Evolutionary conservation across 352 stramenopile species (phyloP).

Genomic region (Globisporangium spinosum): DNA sequence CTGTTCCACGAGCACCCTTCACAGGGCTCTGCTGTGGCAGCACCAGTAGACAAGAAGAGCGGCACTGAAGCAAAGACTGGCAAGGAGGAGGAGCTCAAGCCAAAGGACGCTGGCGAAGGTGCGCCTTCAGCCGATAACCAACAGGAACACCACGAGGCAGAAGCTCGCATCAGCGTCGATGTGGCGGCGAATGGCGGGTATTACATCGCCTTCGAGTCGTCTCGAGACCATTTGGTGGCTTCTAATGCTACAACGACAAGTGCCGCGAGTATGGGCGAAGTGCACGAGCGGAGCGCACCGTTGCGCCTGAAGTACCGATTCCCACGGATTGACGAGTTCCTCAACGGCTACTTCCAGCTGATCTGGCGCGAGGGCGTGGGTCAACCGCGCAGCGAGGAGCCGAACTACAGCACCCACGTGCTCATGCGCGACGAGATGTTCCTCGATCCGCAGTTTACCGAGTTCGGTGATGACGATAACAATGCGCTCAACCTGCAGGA

Average conservation of each 20-base stretch:
- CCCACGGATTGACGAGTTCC: slow-evolving; percentile 33
- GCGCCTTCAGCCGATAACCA: neutral
- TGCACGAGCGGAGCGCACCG: slow-evolving; percentile 35
- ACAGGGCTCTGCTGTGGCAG: neutral
- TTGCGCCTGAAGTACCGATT: slow-evolving; percentile 48
- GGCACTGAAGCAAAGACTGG: neutral
- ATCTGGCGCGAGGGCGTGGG: slow-evolving; percentile 43
- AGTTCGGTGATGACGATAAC: neutral
- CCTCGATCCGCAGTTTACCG: slow-evolving; percentile 24
- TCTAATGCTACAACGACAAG: slow-evolving; percentile 8
- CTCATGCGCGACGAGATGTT: slow-evolving; percentile 42
- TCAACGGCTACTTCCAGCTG: slow-evolving; percentile 64
- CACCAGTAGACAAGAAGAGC: neutral
- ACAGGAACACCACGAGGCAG: slow-evolving; percentile 1
- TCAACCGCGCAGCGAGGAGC: slow-evolving; percentile 49
- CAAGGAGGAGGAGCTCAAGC: neutral
- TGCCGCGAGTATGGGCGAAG: slow-evolving; percentile 24
- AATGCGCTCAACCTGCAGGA: slow-evolving; percentile 11
- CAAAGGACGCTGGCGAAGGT: neutral
- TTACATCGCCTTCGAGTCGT: slow-evolving; percentile 42
- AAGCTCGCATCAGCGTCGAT: slow-evolving; percentile 6
- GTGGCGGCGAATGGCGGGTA: slow-evolving; percentile 16
- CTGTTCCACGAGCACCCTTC: slow-evolving; percentile 13
- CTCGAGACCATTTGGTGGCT: slow-evolving; percentile 33
- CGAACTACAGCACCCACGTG: slow-evolving; percentile 41